Conservation (phyloP, 2,329 filamentous ascomycete genomes). For the Trichophyton rubrum region DNA sequence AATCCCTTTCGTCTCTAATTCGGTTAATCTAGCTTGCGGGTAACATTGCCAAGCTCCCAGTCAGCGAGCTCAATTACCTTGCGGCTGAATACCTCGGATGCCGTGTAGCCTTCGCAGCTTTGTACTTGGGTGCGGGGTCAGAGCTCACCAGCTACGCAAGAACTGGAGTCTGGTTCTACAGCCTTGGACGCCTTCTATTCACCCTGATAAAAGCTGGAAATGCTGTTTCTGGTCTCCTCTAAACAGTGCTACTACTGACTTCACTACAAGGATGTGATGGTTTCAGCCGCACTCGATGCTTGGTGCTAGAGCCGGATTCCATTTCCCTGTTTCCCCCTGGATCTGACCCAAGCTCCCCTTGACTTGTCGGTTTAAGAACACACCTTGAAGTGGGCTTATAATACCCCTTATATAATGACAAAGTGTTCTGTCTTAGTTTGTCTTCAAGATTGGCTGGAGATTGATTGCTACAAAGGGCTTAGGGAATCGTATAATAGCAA, state of each 20-base stretch:
- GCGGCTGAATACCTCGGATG: constrained; percentile 23
- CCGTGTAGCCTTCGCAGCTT: constrained; percentile 23
- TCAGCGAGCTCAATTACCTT: constrained; percentile 22
- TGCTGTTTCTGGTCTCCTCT: background rate
- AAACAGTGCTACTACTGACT: background rate
- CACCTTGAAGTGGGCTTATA: too few relatives aligned
- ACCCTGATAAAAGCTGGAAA: constrained; percentile 22
- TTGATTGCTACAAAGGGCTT: background rate
- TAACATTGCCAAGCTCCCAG: constrained; percentile 22
- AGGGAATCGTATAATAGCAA: too few relatives aligned
- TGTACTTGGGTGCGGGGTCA: constrained; percentile 24
- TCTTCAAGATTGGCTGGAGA: background rate
- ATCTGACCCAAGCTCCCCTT: background rate
- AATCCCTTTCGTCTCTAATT: background rate
- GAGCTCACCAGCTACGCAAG: constrained; percentile 24
- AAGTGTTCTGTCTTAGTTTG: too few relatives aligned
- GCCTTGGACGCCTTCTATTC: constrained; percentile 23
- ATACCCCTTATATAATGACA: too few relatives aligned
- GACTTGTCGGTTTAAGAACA: too few relatives aligned
- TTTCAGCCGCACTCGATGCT: too few relatives aligned
- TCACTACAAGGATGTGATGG: too few relatives aligned
- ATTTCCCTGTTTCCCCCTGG: background rate
- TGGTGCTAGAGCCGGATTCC: background rate
- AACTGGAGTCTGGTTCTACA: constrained; percentile 23
- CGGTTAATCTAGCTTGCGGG: constrained; percentile 18